A percentile compares a stretch with the other conserved stretches of the same genome.
phyloP scores from a whole-genome alignment of 352 stramenopile genomes.

The Phytophthora idaei region DNA sequence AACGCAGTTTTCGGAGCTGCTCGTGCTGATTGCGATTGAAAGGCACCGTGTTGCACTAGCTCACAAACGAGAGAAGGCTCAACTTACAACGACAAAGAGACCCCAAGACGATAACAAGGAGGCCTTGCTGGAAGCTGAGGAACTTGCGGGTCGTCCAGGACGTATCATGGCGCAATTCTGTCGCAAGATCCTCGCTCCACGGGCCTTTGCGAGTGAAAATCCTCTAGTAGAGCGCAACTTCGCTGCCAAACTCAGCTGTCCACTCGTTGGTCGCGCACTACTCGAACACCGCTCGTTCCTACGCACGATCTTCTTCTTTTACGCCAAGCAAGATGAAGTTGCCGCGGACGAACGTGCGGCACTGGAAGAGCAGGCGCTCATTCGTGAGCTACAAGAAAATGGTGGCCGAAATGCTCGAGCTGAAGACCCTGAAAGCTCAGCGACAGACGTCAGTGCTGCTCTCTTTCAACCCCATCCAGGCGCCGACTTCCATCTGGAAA shows the following conservation, averaged over 20 bases:
- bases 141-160: conserved; percentile 21
- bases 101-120: not conserved
- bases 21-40: conserved; percentile 40
- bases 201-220: conserved; percentile 22
- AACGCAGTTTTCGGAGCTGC: conserved; percentile 35
- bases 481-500: conserved; percentile 47
- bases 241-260: conserved; percentile 44
- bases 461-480: conserved; percentile 8
- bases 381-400: conserved; percentile 24
- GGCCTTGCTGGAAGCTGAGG: not conserved
- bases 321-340: conserved; percentile 49
- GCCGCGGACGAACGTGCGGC: conserved; percentile 26
- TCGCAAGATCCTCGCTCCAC: conserved; percentile 39
- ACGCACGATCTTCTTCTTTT: conserved; percentile 58
- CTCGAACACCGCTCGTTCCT: conserved; percentile 68
- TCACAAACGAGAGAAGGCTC: conserved; percentile 17
- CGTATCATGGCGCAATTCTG: conserved; percentile 52
- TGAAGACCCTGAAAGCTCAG: conserved; percentile 9
- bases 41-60: conserved; percentile 13
- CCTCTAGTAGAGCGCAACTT: conserved; percentile 44
- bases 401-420: not conserved
- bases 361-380: conserved; percentile 21
- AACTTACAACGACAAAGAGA: conserved; percentile 7
- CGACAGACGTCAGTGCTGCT: conserved; percentile 4
- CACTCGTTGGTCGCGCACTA: conserved; percentile 46